Conservation (phyloP, 2,329 filamentous ascomycete species). For the Curvularia sp. region DNA sequence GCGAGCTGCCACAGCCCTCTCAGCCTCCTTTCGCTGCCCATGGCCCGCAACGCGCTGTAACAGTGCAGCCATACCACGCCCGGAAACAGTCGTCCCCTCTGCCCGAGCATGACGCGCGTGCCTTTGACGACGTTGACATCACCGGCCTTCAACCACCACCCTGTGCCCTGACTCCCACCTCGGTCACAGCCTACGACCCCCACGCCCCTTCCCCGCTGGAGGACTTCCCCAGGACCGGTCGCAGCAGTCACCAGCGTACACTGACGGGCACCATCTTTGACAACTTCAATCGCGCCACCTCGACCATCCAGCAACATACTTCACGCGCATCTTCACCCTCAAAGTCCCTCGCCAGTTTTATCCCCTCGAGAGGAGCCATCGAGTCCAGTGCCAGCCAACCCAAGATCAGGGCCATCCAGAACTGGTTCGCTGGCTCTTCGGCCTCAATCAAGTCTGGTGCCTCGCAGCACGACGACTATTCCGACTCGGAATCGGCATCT, state of each 20-base stretch:
- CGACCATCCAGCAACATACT: conserved; percentile 49
- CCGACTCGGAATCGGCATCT: conserved; percentile 38
- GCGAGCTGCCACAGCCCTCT: conserved; percentile 28
- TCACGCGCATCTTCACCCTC: conserved; percentile 49
- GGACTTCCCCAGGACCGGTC: conserved; percentile 30
- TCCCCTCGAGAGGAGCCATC: conserved; percentile 42
- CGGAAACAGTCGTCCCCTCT: conserved; percentile 35
- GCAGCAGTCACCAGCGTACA: conserved; percentile 41
- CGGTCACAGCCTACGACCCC: conserved; percentile 45
- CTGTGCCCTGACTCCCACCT: conserved; percentile 41
- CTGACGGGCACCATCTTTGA: conserved; percentile 48
- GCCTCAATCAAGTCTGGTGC: conserved; percentile 57
- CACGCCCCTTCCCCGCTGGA: conserved; percentile 41
- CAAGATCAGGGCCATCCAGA: conserved; percentile 50
- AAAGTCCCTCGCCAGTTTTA: conserved; percentile 51
- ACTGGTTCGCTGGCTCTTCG: conserved; percentile 62
- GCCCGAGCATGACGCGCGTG: conserved; percentile 25
- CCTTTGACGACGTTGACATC: conserved; percentile 47
- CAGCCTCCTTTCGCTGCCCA: conserved; percentile 42
- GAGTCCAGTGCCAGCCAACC: conserved; percentile 44
- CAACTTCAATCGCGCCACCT: conserved; percentile 48
- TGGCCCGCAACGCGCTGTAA: conserved; percentile 36
- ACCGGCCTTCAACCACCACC: conserved; percentile 41
- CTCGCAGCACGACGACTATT: conserved; percentile 37
- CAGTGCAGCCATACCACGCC: conserved; percentile 25